Evolutionary conservation across 2,329 filamentous ascomycete genomes (phyloP).

Genomic region (Neofusicoccum parvum): DNA sequence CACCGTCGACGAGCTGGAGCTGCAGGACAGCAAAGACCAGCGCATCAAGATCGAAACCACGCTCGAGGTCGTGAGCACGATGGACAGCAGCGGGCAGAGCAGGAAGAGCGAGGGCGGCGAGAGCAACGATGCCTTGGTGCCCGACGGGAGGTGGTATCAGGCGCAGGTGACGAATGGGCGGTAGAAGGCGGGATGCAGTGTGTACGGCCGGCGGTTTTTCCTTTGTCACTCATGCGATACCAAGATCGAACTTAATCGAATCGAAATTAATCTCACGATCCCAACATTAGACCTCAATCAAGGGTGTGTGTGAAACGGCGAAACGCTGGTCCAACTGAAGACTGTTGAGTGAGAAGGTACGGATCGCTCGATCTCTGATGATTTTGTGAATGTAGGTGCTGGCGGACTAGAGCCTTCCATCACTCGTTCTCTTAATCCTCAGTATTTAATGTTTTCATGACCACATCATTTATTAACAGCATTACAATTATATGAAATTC

Average conservation of each 20-base stretch:
- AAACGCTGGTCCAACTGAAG: too few relatives aligned
- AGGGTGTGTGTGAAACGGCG: not conserved
- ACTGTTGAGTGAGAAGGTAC: too few relatives aligned
- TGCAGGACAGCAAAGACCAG: not conserved
- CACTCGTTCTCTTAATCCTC: too few relatives aligned
- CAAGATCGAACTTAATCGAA: not conserved
- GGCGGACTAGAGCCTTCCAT: too few relatives aligned
- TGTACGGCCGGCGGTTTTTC: not conserved
- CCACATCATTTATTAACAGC: too few relatives aligned
- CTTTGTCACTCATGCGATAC: not conserved
- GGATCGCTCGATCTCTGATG: too few relatives aligned
- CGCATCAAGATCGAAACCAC: not conserved
- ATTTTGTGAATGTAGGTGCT: too few relatives aligned
- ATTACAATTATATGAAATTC: too few relatives aligned
- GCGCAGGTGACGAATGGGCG: not conserved
- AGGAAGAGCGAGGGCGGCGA: not conserved
- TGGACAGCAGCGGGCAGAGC: not conserved
- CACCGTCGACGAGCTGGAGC: not conserved
- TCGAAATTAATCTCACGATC: not conserved
- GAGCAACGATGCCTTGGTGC: not conserved
- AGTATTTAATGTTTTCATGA: too few relatives aligned
- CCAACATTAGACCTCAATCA: not conserved
- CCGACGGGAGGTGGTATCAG: not conserved
- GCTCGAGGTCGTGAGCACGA: not conserved
- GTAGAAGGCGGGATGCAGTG: not conserved